These are phyloP conservation scores for Trichoderma koningiopsis DNA, from an alignment of 2,329 filamentous ascomycete genomes.

Conservation along the genomic window DNA sequence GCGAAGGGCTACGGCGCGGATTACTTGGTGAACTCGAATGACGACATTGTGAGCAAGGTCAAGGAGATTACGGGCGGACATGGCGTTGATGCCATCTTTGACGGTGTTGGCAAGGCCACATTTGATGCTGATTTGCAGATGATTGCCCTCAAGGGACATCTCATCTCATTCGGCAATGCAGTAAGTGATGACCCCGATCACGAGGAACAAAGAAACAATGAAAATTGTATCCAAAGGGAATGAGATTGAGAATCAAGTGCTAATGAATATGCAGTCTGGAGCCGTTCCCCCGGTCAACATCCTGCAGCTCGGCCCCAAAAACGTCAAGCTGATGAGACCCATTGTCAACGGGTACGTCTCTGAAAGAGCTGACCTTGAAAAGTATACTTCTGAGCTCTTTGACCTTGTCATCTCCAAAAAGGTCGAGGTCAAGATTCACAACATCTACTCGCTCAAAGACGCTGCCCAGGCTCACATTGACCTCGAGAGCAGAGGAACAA, in stretches of 20 bases:
- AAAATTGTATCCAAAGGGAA: not conserved
- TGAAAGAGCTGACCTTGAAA: conserved; percentile 69
- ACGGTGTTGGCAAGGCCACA: conserved; percentile 82
- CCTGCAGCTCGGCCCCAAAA: conserved; percentile 67
- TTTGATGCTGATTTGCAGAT: conserved; percentile 78
- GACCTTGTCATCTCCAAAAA: conserved; percentile 68
- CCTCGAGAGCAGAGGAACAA: conserved; percentile 79
- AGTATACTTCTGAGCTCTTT: conserved; percentile 73
- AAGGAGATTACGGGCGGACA: conserved; percentile 69
- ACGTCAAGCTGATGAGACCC: conserved; percentile 75
- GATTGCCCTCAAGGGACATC: conserved; percentile 73
- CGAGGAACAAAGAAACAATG: not conserved
- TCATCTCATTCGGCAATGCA: conserved; percentile 82
- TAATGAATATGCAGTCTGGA: conserved; percentile 53
- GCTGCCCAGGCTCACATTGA: conserved; percentile 73
- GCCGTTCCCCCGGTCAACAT: conserved; percentile 69
- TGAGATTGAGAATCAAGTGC: not conserved
- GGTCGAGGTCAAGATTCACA: conserved; percentile 72
- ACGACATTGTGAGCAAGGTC: conserved; percentile 61
- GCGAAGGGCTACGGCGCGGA: conserved; percentile 72
- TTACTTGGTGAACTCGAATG: conserved; percentile 69
- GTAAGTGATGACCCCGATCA: conserved; percentile 43
- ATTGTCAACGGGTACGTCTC: conserved; percentile 70
- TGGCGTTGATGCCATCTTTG: conserved; percentile 78
- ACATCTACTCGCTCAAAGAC: conserved; percentile 75